Evolutionary conservation across 2,329 filamentous ascomycete species (phyloP).

Genomic region (Hymenoscyphus salicellus): DNA sequence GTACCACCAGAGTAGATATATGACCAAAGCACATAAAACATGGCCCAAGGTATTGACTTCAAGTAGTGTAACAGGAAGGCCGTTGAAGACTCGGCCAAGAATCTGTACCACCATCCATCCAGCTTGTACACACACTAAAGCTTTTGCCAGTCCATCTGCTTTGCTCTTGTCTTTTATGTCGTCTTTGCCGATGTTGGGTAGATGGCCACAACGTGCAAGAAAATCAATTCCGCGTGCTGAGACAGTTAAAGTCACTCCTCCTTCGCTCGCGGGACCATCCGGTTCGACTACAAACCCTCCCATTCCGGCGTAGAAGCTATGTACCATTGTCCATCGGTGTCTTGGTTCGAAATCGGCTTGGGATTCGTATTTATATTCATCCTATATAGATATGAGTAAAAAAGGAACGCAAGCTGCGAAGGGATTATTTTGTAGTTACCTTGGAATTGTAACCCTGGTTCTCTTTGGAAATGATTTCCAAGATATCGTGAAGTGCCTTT

Average conservation of each 20-base stretch:
- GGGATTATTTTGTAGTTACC: background rate
- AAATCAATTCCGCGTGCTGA: conserved; percentile 12
- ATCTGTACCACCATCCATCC: conserved; percentile 30
- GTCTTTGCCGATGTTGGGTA: conserved; percentile 22
- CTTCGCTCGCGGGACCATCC: background rate
- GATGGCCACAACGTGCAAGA: conserved; percentile 14
- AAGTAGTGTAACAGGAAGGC: conserved; percentile 29
- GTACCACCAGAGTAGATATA: conserved; percentile 32
- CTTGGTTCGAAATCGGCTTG: background rate
- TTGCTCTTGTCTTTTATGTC: conserved; percentile 34
- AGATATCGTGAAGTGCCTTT: background rate
- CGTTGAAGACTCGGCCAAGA: conserved; percentile 21
- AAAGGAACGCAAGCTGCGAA: too few species aligned
- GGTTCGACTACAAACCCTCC: conserved; percentile 19
- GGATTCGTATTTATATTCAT: background rate
- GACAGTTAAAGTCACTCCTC: conserved; percentile 1
- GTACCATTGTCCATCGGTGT: conserved; percentile 21
- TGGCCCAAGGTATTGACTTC: conserved; percentile 34
- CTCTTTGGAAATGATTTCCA: background rate
- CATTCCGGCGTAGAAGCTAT: conserved; percentile 26
- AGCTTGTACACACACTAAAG: conserved; percentile 31
- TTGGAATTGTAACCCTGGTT: background rate
- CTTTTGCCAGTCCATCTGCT: conserved; percentile 30
- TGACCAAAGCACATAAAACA: conserved; percentile 24
- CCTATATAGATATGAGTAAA: background rate